Evolutionary conservation across 2,329 filamentous ascomycete species (phyloP), one percentile per base, ranked within the genome.

Genomic region (Ceratocystis diversiconidia): DNA sequence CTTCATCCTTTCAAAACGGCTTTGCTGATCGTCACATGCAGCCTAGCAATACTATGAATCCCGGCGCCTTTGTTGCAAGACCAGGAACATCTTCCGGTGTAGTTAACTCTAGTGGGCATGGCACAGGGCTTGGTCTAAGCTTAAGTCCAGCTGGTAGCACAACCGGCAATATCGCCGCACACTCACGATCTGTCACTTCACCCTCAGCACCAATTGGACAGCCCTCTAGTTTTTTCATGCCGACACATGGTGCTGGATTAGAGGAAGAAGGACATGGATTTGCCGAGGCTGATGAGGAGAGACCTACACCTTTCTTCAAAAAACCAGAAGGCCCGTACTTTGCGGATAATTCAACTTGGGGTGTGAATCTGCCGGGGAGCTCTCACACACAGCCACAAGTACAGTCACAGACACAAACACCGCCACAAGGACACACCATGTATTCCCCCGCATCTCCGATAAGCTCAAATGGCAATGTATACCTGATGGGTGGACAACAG

Each of bases 161-260:
- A 10, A 25, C 59, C 30, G 60, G 63, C 8, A 60, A 63, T 15
- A 25, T 65, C 22, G 32, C 66, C 6, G 63, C 63, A 22, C 92
- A 96, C 72, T 82, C 84, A 5, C 85, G 92, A 19, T 95, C 90
- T 12, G 83, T 95, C 63, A 96, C 92, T 0, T 95, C 90, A 0
- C 92, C 92, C 0, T 83, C 84, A 6, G 78, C 81, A 5, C 78
- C 83, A 10, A 75, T 80, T 5, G 80, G 79, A 6, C 80, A 82
- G 70, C 79, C 84, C 68, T 74, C 78, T 10, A 62, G 44, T 17
- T 50, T 66, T 5, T 61, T 65, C 1, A 66, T 66, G 66, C 61
- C 59, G 3, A 30, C 22, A 19, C 10, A 64, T 32, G 15, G 62
- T 48, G 60, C 36, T 46, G 84, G 88, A 12, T 80, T 89, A 0